phyloP scores from a whole-genome alignment of 2,329 filamentous ascomycete species.

The Lanzia echinophila region DNA sequence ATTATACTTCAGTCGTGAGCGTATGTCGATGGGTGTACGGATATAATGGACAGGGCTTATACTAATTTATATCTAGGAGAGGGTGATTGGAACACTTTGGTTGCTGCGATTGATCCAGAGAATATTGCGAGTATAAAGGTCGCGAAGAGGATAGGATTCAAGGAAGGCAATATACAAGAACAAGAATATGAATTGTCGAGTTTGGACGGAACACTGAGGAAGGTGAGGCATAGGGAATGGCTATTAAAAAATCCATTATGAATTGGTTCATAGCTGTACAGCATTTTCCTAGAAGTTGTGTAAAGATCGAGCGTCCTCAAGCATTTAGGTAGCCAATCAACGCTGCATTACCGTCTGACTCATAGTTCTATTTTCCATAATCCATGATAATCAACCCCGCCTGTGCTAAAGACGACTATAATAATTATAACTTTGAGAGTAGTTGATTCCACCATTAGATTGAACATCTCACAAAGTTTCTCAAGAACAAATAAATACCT shows the following conservation, averaged over 20 bases:
- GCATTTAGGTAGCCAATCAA: too few relatives aligned
- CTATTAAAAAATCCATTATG: not conserved
- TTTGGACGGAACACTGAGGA: not conserved
- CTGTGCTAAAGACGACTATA: too few relatives aligned
- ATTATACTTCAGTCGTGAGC: conserved; percentile 3
- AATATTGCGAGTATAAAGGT: conserved; percentile 20
- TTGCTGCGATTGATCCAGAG: conserved; percentile 15
- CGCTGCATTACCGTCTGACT: too few relatives aligned
- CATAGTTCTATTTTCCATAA: too few relatives aligned
- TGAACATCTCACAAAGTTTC: too few relatives aligned
- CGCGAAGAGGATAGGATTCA: conserved; percentile 19
- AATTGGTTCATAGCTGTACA: not conserved
- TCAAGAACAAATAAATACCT: too few relatives aligned
- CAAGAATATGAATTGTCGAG: not conserved
- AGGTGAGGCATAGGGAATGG: conserved; percentile 4
- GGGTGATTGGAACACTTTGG: conserved; percentile 6
- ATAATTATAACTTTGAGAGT: too few relatives aligned
- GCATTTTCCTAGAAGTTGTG: not conserved
- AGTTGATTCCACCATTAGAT: too few relatives aligned
- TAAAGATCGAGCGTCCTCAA: too few relatives aligned
- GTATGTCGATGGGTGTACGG: conserved; percentile 5
- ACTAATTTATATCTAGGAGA: conserved; percentile 1
- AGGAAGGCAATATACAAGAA: conserved; percentile 13
- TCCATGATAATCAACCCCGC: too few relatives aligned
- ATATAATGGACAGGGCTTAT: not conserved